phyloP scores from a whole-genome alignment of 1,284 basidiomycete species.

The Ustilago curta region DNA sequence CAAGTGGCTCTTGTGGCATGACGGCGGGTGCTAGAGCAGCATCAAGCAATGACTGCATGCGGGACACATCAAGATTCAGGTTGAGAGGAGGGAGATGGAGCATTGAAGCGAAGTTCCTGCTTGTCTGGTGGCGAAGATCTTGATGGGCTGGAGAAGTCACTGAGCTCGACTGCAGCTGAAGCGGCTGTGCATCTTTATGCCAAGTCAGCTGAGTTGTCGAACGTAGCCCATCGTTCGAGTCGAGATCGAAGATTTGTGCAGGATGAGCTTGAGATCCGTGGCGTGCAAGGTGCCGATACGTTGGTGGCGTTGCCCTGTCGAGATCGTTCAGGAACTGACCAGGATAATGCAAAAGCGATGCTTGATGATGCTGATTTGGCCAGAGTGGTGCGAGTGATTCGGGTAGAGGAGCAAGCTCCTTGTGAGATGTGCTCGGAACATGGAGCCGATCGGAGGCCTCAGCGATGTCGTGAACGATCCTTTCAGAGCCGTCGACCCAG shows the following conservation, averaged over 20 bases:
- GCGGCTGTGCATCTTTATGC: background rate
- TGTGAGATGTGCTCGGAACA: no score
- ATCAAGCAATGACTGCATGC: background rate
- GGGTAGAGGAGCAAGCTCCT: constrained; percentile 9
- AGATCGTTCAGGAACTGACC: background rate
- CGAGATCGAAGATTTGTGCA: background rate
- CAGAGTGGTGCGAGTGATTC: constrained; percentile 4
- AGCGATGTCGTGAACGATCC: background rate
- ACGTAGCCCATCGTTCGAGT: background rate
- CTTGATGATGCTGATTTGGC: background rate
- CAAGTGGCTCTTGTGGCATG: no score
- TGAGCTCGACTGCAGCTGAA: background rate
- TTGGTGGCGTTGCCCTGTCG: background rate
- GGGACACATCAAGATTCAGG: background rate
- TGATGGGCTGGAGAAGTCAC: background rate
- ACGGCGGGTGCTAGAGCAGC: background rate
- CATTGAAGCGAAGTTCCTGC: background rate
- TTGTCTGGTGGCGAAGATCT: background rate
- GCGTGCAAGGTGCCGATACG: background rate
- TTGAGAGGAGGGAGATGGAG: background rate
- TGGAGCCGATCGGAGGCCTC: background rate
- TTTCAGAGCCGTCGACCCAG: background rate
- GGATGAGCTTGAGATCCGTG: background rate
- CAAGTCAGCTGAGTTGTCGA: background rate
- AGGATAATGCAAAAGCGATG: no score